Evolutionary conservation across 2,329 filamentous ascomycete species (phyloP).

Genomic region (Aspergillus nomiae): DNA sequence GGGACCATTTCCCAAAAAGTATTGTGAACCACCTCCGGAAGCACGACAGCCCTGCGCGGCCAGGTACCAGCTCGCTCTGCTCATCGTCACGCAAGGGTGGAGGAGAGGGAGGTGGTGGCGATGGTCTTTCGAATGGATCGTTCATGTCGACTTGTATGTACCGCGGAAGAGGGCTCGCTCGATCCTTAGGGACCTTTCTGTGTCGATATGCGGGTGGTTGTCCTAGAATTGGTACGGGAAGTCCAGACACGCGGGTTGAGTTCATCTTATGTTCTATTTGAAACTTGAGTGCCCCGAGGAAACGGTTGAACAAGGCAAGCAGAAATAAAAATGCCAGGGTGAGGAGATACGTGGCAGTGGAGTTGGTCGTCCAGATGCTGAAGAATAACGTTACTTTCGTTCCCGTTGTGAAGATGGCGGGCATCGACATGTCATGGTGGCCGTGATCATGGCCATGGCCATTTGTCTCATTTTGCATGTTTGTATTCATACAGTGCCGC

Average conservation of each 20-base stretch:
- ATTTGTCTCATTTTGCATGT: background rate
- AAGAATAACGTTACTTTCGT: constrained; percentile 17
- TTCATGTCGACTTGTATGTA: background rate
- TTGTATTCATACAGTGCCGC: background rate
- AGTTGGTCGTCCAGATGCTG: constrained; percentile 12
- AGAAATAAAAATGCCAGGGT: constrained; percentile 12
- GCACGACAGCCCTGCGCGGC: background rate
- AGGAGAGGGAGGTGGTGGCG: background rate
- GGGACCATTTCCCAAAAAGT: background rate
- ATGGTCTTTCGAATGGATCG: background rate
- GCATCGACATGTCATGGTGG: constrained; percentile 11
- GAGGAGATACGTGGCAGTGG: constrained; percentile 10
- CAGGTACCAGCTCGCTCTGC: background rate
- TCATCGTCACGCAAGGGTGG: background rate
- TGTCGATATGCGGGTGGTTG: background rate
- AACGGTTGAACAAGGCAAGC: constrained; percentile 10
- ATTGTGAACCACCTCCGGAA: background rate
- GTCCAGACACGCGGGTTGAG: background rate
- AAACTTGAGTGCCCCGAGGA: constrained; percentile 10
- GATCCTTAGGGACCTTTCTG: constrained; percentile 1
- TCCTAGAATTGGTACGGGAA: background rate
- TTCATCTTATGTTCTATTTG: constrained; percentile 5
- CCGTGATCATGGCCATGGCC: background rate
- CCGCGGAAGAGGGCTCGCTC: constrained; percentile 10
- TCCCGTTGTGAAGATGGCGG: constrained; percentile 10